These are phyloP conservation scores for Tritrichomonas foetus DNA, from an alignment of 208 protist genomes.

Conservation along the genomic window DNA sequence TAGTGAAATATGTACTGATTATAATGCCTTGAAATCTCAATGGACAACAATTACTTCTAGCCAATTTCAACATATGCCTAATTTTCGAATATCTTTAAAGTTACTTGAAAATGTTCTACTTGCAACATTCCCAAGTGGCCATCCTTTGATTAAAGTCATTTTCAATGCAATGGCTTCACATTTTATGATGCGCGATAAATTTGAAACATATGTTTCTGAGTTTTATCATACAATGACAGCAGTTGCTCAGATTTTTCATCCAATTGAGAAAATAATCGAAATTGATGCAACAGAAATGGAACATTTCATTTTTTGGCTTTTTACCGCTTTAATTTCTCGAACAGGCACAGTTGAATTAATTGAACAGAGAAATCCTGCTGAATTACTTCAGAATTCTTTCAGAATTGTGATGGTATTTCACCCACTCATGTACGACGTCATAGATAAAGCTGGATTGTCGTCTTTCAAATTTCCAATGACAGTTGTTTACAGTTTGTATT, in stretches of 20 bases:
- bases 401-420: neutral
- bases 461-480: neutral
- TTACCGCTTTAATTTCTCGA: neutral
- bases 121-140: neutral
- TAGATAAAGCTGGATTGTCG: neutral
- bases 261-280: neutral
- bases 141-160: neutral
- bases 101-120: neutral
- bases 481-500: neutral
- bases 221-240: neutral
- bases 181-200: slow-evolving; percentile 27
- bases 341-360: neutral
- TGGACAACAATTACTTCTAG: slow-evolving; percentile 13
- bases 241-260: neutral
- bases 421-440: neutral
- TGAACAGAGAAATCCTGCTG: neutral
- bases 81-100: neutral
- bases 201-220: neutral
- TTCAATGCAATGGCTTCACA: neutral
- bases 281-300: neutral
- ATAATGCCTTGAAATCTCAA: neutral
- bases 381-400: neutral
- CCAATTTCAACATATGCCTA: neutral
- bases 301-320: slow-evolving; percentile 37
- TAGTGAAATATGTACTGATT: neutral